A percentile compares a stretch with the other conserved stretches of the same genome.
Conservation (phyloP, 495 filamentous ascomycete genomes). For the Chlorociboria aeruginascens region DNA sequence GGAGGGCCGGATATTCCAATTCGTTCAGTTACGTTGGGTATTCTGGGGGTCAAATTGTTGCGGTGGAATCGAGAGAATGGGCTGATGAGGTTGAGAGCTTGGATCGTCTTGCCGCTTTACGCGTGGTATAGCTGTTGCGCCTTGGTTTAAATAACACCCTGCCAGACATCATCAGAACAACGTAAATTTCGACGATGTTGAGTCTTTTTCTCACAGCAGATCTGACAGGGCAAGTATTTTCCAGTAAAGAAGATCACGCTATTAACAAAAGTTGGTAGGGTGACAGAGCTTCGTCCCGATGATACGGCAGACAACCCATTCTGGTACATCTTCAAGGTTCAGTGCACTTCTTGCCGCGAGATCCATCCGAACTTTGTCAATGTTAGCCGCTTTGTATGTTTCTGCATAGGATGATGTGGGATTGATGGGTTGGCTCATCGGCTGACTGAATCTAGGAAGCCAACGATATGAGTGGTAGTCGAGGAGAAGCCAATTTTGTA, state of each 20-base stretch:
- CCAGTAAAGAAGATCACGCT: neutral
- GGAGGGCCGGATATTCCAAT: neutral
- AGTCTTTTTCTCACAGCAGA: slow-evolving; percentile 71
- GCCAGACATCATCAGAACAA: neutral
- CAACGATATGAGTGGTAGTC: slow-evolving; percentile 78
- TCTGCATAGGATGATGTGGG: neutral
- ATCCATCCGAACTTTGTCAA: slow-evolving; percentile 77
- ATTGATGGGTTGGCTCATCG: neutral
- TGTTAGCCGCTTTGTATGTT: slow-evolving; percentile 77
- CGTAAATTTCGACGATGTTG: slow-evolving; percentile 45
- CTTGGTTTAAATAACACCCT: neutral
- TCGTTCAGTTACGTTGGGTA: neutral
- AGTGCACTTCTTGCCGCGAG: slow-evolving; percentile 92
- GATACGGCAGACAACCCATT: slow-evolving; percentile 74
- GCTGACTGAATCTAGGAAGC: slow-evolving; percentile 45
- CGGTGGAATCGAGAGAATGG: neutral
- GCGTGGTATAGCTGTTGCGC: neutral
- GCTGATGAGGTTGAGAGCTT: neutral
- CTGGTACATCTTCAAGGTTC: slow-evolving; percentile 92
- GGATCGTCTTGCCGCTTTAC: neutral
- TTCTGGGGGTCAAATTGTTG: neutral
- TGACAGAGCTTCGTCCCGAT: slow-evolving; percentile 75
- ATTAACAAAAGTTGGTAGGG: slow-evolving; percentile 36
- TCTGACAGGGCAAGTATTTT: slow-evolving; percentile 40
- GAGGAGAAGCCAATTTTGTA: slow-evolving; percentile 94